Percentiles rank a stretch among this genome's conserved stretches.
Conservation (phyloP, 192 early-diverging fungal genomes). For the Rhizoclosmatium sp. region DNA sequence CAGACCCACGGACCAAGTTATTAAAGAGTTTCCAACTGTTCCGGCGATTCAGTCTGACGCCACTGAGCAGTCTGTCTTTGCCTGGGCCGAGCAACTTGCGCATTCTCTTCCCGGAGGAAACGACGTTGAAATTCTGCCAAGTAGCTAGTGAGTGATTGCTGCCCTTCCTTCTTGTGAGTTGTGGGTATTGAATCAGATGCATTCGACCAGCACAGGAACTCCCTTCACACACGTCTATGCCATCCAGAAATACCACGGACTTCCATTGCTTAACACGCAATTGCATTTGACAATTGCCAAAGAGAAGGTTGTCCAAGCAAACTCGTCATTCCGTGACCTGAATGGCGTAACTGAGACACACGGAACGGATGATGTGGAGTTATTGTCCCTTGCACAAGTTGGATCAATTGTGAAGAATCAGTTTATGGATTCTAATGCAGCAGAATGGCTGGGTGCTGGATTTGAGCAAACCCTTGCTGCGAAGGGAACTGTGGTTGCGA, state of each 20-base stretch:
- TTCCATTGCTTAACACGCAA: conserved; percentile 26
- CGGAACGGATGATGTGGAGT: not conserved
- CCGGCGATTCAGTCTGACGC: not conserved
- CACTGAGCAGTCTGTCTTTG: too few relatives aligned
- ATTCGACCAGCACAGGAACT: not conserved
- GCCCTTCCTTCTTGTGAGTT: not conserved
- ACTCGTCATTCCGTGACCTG: conserved; percentile 15
- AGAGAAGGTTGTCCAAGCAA: not conserved
- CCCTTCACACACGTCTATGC: conserved; percentile 23
- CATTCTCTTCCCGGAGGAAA: not conserved
- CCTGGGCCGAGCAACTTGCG: not conserved
- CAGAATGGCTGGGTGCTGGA: conserved; percentile 10
- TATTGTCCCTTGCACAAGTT: not conserved
- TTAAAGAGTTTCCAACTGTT: not conserved
- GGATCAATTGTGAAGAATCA: not conserved
- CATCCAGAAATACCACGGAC: not conserved
- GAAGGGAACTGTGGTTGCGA: not conserved
- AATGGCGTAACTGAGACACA: not conserved
- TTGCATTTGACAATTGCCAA: conserved; percentile 11
- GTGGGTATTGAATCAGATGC: not conserved
- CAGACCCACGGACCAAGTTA: conserved; percentile 5
- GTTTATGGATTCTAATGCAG: not conserved
- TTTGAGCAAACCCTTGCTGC: conserved; percentile 8
- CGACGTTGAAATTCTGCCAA: too few relatives aligned
- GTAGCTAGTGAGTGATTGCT: conserved; percentile 7